Evolutionary conservation across 495 filamentous ascomycete species (phyloP), one percentile per base, ranked within the genome.

Genomic region (Lophiostoma macrostomum): DNA sequence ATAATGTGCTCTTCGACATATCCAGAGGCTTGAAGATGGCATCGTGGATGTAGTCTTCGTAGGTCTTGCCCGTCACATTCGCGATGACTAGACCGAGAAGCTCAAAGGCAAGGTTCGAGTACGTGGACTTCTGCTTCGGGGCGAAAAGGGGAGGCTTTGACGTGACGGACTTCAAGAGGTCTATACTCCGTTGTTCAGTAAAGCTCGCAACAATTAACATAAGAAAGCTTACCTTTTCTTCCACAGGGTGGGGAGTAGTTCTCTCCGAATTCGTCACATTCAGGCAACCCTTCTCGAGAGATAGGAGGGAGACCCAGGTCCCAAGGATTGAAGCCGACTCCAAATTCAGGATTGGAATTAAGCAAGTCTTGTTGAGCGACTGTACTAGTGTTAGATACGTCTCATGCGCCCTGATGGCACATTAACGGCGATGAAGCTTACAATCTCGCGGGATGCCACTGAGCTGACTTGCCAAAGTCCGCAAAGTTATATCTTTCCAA

Each of bases 401-500:
- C n/a, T n/a, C n/a, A n/a, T 44, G 24, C 22, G 24, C 24, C n/a
- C 4, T 8, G 3, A 24, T 46, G 41, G 41, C 41, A 39, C n/a
- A 3, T 25, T 3, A n/a, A 16, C 3, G 11, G 1, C 19, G 25
- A 14, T 16, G 29, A 16, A 12, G 22, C 37, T n/a, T 24, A 43
- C 50, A 60, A 20, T 71, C 67, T 4, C 68, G 49, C 19, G 68
- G 65, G 10, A 71, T 65, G 20, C 68, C 68, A 22, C 67, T 68
- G 3, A 69, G 57, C 37, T 71, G 68, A 39, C 63, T 67, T 3
- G 68, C 68, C 10, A 71, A 43, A 10, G 39, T 53, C 34, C 68
- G 58, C 31, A 71, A 46, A 2, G 68, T 71, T 50, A 71, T 71
- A 42, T 69, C 63, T 27, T 63, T 58, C 67, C 67, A 71, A n/a